Base-by-base conservation (phyloP, 2,329 filamentous ascomycete species). In the Dryadomyces quercus-mongolicae region DNA sequence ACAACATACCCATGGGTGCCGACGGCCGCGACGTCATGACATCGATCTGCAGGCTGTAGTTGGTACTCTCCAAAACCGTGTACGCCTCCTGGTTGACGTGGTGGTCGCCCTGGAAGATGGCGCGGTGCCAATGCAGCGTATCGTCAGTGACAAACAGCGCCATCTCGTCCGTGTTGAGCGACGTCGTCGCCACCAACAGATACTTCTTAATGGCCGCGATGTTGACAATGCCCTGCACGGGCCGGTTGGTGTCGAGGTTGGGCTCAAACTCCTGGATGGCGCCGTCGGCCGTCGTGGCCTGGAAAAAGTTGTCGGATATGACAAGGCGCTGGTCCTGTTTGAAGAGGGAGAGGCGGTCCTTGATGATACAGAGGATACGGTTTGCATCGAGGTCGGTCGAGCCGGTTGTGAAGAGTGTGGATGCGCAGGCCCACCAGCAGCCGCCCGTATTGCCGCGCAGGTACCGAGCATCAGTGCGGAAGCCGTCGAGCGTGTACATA, bases 1-100 rank as follows among this genome's bases (percentile, higher is more conserved):
- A 92, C 55, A 98, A 75, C 12, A 86, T 83, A 38, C 93, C 94
- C 80, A 95, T 92, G 0, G 85, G 80, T 42, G 78, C 80, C 1
- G 76, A 78, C 13, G 77, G 77, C 47, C 72, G 74, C 43, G 74
- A 74, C 1, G 85, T 88, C 78, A 92, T 84, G 59, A 97, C 91
- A 68, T 97, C 91, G 54, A 98, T 83, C 70, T 97, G 92, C 62
- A 98, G 90, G 72, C 92, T 96, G 73, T 98, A 96, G 65, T 95
- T 92, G 45, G 93, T 97, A 63, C 91, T 93, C 70, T 97, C 92
- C 44, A 98, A 77, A 49, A 98, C 80, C 0, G 93, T 98, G 68
- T 96, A 98, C 2, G 88, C 88, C 65, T 92, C 81, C 66, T 95
- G 86, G 58, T 89, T 78, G 62, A 91, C 70, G 45, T 76, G 88